Evolutionary conservation across 208 protist genomes (phyloP).

Genomic region (Crithidia sp.): DNA sequence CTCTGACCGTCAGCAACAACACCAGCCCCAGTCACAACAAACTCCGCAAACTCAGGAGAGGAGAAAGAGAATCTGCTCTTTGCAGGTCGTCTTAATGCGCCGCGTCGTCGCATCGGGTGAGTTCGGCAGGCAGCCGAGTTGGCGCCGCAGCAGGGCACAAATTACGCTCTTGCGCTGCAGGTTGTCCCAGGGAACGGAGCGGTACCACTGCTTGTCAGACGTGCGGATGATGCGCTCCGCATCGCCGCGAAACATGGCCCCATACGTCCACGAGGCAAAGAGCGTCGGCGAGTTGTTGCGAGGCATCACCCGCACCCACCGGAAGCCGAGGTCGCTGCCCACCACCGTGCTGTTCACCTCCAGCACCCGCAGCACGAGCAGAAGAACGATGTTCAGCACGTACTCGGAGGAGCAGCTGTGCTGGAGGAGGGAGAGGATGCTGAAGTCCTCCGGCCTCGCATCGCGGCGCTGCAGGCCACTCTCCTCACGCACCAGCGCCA

Average conservation of each 20-base stretch:
- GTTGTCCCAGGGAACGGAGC: conserved; percentile 32
- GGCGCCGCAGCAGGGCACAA: conserved; percentile 45
- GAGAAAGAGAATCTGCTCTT: conserved; percentile 56
- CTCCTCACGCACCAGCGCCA: conserved; percentile 22
- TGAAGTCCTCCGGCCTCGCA: conserved; percentile 46
- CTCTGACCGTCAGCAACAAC: too few species aligned
- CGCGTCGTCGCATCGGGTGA: background rate
- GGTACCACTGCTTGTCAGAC: conserved; percentile 38
- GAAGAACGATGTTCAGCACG: conserved; percentile 56
- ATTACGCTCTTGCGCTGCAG: conserved; percentile 37
- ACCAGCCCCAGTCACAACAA: background rate
- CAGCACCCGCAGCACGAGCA: conserved; percentile 36
- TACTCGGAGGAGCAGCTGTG: conserved; percentile 38
- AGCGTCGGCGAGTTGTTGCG: conserved; percentile 16
- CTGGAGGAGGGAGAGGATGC: conserved; percentile 34
- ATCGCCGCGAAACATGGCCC: conserved; percentile 31
- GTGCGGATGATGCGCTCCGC: conserved; percentile 31
- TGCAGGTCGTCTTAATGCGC: conserved; percentile 35
- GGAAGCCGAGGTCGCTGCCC: conserved; percentile 39
- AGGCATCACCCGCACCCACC: conserved; percentile 51
- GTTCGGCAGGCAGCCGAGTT: conserved; percentile 36
- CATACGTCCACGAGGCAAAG: conserved; percentile 51
- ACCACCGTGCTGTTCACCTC: conserved; percentile 42
- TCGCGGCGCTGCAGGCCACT: conserved; percentile 35
- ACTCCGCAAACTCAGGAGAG: conserved; percentile 11